Evolutionary conservation across 2,329 filamentous ascomycete genomes (phyloP).

Genomic region (Trichophyton schoenleinii): DNA sequence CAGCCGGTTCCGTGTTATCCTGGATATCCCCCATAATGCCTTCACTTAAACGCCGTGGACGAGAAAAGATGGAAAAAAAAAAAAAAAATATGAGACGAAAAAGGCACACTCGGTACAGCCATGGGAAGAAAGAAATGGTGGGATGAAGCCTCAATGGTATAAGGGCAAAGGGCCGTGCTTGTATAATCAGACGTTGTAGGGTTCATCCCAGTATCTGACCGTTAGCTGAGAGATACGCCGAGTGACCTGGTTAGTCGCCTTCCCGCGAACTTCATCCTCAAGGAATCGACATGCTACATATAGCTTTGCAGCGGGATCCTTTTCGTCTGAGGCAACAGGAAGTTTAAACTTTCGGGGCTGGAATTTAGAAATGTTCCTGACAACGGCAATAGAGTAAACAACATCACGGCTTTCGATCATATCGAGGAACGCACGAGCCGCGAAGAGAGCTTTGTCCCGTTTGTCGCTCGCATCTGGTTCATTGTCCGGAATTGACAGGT

Average conservation of each 20-base stretch:
- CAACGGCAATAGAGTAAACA: slow-evolving; percentile 75
- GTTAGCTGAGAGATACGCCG: slow-evolving; percentile 59
- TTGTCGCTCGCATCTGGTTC: slow-evolving; percentile 40
- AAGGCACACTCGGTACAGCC: background rate
- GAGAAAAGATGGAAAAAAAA: background rate
- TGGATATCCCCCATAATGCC: background rate
- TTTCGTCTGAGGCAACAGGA: slow-evolving; percentile 50
- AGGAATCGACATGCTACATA: slow-evolving; percentile 59
- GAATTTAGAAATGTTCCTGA: slow-evolving; percentile 57
- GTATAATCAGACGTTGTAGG: slow-evolving; percentile 12
- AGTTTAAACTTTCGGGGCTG: slow-evolving; percentile 38
- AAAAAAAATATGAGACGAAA: background rate
- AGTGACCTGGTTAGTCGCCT: slow-evolving; percentile 63
- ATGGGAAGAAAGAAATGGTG: background rate
- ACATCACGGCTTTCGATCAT: slow-evolving; percentile 80
- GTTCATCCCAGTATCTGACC: slow-evolving; percentile 40
- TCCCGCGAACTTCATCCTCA: slow-evolving; percentile 49
- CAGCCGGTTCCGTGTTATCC: background rate
- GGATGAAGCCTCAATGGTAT: slow-evolving; percentile 2
- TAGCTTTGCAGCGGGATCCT: slow-evolving; percentile 53
- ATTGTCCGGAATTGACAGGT: slow-evolving; percentile 52
- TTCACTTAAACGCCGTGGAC: background rate
- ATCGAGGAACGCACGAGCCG: slow-evolving; percentile 59
- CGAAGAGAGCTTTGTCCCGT: slow-evolving; percentile 53
- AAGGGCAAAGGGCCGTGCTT: slow-evolving; percentile 6